Base-by-base conservation (phyloP, 192 early-diverging fungal genomes). In the Linnemannia elongata region DNA sequence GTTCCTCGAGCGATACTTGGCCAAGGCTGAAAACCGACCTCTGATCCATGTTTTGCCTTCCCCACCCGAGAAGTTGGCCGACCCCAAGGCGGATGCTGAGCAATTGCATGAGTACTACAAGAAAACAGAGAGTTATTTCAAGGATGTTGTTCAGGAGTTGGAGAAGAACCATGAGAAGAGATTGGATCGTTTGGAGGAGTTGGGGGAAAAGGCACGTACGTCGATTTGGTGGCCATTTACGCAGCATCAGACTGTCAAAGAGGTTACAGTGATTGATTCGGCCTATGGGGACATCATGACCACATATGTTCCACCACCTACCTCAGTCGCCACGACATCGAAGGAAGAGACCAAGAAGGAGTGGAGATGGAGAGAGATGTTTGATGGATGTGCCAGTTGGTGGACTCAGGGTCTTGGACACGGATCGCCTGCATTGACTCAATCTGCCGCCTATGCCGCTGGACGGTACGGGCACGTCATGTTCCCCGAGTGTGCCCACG, bases 171-270 rank as follows among this genome's bases (percentile, higher is more conserved):
- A 96, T 74, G 73, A 90, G 12, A 66, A 88, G 33, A 82, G 93
- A 13, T 88, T 96, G 69, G 88, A 93, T 82, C 75, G 90, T 24
- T 72, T 95, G 38, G 91, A 94, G 69, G 57, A 83, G 3, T 91
- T 96, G 91, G 88, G 84, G 9, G 81, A 85, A 10, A 88, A 82
- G 82, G 88, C 89, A 20, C 85, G 85, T n/a, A 84, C 89, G 22
- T 85, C 81, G 0, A 88, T 96, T 27, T 96, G 96, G 95, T 96
- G 95, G 95, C 96, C 96, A 7, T 96, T 96, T 80, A 96, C 96
- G 6, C 96, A 96, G 75, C 95, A 96, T 69, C 69, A 88, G 20
- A 80, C 69, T 0, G 88, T 92, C 30, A 88, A 91, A 71, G 82
- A 91, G 22, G 90, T 94, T 15, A 96, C 92, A 9, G 92, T 96